Evolutionary conservation across 768 basidiomycete genomes (phyloP), one percentile per base, ranked within the genome.

Genomic region (Mycena kentingensis): DNA sequence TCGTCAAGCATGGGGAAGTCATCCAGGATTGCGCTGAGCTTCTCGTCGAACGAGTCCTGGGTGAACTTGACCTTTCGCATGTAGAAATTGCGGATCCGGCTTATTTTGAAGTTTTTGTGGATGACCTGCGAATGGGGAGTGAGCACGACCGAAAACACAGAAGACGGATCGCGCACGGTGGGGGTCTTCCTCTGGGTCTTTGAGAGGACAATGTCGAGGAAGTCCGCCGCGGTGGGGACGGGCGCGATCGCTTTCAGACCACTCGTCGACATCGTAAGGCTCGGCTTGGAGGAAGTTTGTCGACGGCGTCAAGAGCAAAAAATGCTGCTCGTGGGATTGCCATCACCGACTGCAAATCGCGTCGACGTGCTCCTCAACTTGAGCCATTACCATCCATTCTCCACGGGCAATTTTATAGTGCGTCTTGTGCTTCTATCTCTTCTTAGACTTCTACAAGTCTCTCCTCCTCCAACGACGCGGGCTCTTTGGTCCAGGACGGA

Each of bases 61-160:
- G 95, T 95, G 70, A 97, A 98, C 72, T 96, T 98, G 74, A 99
- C 96, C 72, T 99, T 99, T 69, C 96, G 86, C 96, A 98, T 98
- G 72, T 99, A 97, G 67, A 93, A 93, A 64, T 93, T 93, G 57
- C 96, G 84, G 74, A 98, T 98, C 61, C 96, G 88, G 60, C 93
- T 94, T 71, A 99, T 99, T 78, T 99, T 98, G 79, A 97, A 98
- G 78, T 98, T 98, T 80, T 97, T 98, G 74, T 98, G 97, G 68
- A 98, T 98, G 61, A 95, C 93, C 91, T 93, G 63, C 26, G 57
- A 19, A 35, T 45, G 37, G 45, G 52, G 38, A 22, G 3, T 26
- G 15, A 24, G 29, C 32, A 37, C 43, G 36, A 45, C 26, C 8
- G 25, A 58, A 18, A 22, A n/a, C 16, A 29, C 22, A 31, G 31